Evolutionary conservation across 129 eudicot species (phyloP).

Genomic region (Ambrosia artemisiifolia): DNA sequence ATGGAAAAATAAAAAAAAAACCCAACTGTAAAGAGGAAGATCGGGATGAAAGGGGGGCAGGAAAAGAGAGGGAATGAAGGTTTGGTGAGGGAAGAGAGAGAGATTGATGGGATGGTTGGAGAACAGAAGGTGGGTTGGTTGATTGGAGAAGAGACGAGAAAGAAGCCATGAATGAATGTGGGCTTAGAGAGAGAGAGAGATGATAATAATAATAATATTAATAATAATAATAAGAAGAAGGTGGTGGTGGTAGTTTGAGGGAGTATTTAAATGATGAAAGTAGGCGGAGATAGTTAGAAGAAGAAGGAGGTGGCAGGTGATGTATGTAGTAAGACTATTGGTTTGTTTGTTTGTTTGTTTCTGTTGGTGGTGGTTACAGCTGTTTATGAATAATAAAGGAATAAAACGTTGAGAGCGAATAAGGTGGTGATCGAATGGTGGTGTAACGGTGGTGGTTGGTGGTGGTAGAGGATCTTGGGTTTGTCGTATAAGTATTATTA

Average conservation of each 20-base stretch:
- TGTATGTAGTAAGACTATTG: neutral
- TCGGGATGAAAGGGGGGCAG: conserved; percentile 29
- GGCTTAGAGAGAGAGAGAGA: conserved; percentile 17
- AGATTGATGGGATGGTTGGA: conserved; percentile 9
- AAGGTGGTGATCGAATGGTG: no score
- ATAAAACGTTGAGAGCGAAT: neutral
- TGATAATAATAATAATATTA: neutral
- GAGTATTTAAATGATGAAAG: conserved; percentile 34
- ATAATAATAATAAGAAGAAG: neutral
- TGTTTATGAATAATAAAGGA: neutral
- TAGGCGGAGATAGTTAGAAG: conserved; percentile 46
- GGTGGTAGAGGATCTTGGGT: neutral
- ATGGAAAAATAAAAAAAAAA: neutral
- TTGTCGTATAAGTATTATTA: neutral
- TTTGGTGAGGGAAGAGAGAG: conserved; percentile 32
- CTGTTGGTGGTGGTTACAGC: conserved; percentile 9
- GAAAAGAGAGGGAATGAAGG: conserved; percentile 45
- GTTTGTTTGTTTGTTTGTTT: neutral
- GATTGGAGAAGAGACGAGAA: conserved; percentile 51
- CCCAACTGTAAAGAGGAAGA: conserved; percentile 64
- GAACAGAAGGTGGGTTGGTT: conserved; percentile 32
- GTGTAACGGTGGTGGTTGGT: neutral
- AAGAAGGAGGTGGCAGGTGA: neutral
- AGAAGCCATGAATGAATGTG: conserved; percentile 40
- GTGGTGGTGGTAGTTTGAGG: conserved; percentile 2